These are phyloP conservation scores for Phaseolus lunatus DNA, from an alignment of 306 rosid genomes.

Conservation along the genomic window DNA sequence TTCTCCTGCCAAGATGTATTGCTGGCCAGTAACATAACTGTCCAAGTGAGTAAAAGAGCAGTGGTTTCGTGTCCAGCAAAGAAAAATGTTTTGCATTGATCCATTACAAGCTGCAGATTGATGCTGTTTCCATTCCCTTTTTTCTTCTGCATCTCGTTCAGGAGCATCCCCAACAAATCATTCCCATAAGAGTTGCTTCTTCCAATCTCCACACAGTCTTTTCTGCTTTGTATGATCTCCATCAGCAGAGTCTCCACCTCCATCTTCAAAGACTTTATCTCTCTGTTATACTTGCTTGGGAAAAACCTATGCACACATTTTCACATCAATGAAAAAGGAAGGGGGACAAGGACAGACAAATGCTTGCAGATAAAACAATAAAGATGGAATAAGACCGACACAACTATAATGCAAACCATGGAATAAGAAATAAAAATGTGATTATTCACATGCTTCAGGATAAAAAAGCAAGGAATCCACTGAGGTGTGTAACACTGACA, in stretches of 20 bases:
- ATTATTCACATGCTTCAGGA: background rate
- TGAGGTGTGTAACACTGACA: background rate
- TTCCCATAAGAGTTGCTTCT: conserved; percentile 80
- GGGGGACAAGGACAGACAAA: conserved; percentile 12
- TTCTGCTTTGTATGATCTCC: conserved; percentile 91
- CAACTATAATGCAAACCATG: conserved; percentile 24
- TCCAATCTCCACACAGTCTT: conserved; percentile 84
- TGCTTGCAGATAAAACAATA: conserved; percentile 17
- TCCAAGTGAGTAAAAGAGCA: conserved; percentile 91
- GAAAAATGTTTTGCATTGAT: conserved; percentile 97
- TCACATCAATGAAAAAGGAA: background rate
- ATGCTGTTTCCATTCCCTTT: conserved; percentile 63
- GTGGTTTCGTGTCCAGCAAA: conserved; percentile 98
- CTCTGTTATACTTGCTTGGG: conserved; percentile 94
- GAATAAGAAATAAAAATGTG: conserved; percentile 9
- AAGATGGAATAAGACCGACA: conserved; percentile 24
- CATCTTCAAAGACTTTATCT: conserved; percentile 75
- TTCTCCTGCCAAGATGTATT: conserved; percentile 82
- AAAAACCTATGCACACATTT: conserved; percentile 56
- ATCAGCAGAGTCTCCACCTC: conserved; percentile 85
- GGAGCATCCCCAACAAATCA: conserved; percentile 80
- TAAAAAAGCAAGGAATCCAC: conserved; percentile 7
- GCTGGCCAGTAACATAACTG: conserved; percentile 82
- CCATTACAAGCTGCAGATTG: conserved; percentile 79
- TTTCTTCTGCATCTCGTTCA: conserved; percentile 78